Percentiles rank a stretch among this genome's conserved stretches.
Evolutionary conservation across 2,329 filamentous ascomycete genomes (phyloP).

Genomic region (Lachnellula arida): DNA sequence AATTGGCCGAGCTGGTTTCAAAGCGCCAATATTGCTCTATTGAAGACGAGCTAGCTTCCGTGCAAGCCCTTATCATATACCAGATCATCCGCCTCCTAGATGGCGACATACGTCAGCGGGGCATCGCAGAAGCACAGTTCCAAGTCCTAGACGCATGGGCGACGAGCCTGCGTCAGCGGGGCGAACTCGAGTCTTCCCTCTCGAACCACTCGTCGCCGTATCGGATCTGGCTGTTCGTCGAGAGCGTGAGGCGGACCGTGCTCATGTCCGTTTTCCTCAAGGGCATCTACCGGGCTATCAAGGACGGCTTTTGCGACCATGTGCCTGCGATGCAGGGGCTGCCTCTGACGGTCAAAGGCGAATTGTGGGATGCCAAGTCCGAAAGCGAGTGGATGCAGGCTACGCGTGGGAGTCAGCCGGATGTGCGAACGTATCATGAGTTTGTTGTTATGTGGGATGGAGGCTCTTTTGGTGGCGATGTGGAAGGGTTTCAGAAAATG

Average conservation of each 20-base stretch:
- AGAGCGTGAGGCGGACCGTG: neutral
- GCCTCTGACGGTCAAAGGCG: neutral
- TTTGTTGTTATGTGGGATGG: no score
- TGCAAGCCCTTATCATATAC: slow-evolving; percentile 28
- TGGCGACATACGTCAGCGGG: slow-evolving; percentile 22
- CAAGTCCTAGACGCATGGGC: slow-evolving; percentile 26
- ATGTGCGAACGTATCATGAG: no score
- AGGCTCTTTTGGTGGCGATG: no score
- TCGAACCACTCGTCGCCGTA: neutral
- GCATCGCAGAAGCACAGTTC: slow-evolving; percentile 24
- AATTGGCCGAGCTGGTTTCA: no score
- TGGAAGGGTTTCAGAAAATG: no score
- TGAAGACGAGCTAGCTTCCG: neutral
- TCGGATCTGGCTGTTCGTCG: neutral
- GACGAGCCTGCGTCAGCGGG: neutral
- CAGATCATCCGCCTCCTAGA: slow-evolving; percentile 30
- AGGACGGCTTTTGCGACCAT: neutral
- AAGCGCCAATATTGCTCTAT: neutral
- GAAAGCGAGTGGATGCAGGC: neutral
- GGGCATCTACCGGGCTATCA: neutral
- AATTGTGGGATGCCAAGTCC: neutral
- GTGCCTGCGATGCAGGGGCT: neutral
- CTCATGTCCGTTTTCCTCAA: neutral
- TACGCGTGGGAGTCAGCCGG: neutral
- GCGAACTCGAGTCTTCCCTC: neutral